Base-by-base conservation (phyloP, 441 rosid genomes). In the Euphorbia neoarborescens region DNA sequence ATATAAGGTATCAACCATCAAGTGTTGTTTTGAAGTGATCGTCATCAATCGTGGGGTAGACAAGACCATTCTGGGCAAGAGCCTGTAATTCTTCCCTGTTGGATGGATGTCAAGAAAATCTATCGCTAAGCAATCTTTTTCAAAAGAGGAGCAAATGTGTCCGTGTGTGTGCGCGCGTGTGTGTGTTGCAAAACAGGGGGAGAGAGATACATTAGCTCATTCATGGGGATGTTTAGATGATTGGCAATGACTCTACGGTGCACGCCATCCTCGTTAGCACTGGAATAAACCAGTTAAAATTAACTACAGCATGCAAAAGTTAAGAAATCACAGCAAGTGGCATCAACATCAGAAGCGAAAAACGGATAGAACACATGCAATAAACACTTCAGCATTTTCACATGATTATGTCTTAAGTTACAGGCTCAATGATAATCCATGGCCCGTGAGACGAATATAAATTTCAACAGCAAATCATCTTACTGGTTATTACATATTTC, bases 31-130 rank as follows among this genome's bases (percentile, higher is more conserved):
- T 91, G 75, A 61, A 91, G 85, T 87, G 83, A 73, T 77, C 73
- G 46, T 94, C 97, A 28, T 91, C 91, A 46, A 68, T 75, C 0
- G 95, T 89, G 0, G 96, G 78, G 84, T 94, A 92, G 65, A 92
- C 77, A n/a, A 78, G 66, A 63, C 97, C 94, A 69, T 88, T 91
- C 20, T 76, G 83, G 12, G 78, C 81, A 44, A 91, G 94, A 64
- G 32, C 77, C 46, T 81, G 87, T 25, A 90, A 71, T 50, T 84
- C 90, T 64, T 84, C 84, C 97, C 97, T 92, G 94, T 79, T 76
- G 67, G 69, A 75, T 76, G 67, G 69, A 75, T 13, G 62, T 59
- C 75, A 68, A 81, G 17, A 68, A 62, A 13, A 7, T n/a, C 46
- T 5, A 30, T 4, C 8, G 35, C 57, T 42, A 51, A 51, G 34